These are phyloP conservation scores for Aspergillus sp. DNA, from an alignment of 2,329 filamentous ascomycete species.

Conservation along the genomic window DNA sequence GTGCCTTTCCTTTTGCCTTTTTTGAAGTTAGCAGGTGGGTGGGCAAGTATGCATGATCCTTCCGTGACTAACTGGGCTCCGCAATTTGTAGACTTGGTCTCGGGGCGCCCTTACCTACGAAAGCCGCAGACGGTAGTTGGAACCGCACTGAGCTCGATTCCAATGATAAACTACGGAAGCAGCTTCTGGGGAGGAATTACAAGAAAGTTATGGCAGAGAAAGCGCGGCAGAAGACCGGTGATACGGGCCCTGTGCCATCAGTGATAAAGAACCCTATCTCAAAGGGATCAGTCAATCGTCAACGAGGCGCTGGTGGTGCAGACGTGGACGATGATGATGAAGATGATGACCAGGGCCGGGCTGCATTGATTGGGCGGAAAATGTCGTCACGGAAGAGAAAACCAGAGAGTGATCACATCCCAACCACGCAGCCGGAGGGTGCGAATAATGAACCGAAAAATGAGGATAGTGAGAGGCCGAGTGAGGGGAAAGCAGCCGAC, in stretches of 20 bases:
- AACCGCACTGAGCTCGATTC: conserved; percentile 42
- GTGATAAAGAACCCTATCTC: not conserved
- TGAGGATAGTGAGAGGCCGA: conserved; percentile 6
- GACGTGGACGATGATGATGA: conserved; percentile 27
- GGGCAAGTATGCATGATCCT: not conserved
- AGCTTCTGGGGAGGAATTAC: conserved; percentile 46
- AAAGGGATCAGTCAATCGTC: not conserved
- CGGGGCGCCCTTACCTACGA: conserved; percentile 47
- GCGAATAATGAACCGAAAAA: not conserved
- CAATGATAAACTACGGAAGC: conserved; percentile 47
- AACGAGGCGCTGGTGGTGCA: not conserved
- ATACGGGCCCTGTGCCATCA: not conserved
- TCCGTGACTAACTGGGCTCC: not conserved
- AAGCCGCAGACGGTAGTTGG: conserved; percentile 40
- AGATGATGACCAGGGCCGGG: conserved; percentile 45
- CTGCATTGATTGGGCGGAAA: conserved; percentile 37
- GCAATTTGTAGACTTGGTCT: conserved; percentile 43
- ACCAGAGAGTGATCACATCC: not conserved
- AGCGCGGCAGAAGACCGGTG: conserved; percentile 36
- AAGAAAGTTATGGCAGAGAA: conserved; percentile 42
- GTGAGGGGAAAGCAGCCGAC: conserved; percentile 5
- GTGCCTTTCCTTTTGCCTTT: too few relatives aligned
- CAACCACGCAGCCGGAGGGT: not conserved
- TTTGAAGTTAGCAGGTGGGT: too few relatives aligned
- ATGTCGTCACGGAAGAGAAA: conserved; percentile 16